Base-by-base conservation (phyloP, 441 rosid species). In the Raphanus hybrid region DNA sequence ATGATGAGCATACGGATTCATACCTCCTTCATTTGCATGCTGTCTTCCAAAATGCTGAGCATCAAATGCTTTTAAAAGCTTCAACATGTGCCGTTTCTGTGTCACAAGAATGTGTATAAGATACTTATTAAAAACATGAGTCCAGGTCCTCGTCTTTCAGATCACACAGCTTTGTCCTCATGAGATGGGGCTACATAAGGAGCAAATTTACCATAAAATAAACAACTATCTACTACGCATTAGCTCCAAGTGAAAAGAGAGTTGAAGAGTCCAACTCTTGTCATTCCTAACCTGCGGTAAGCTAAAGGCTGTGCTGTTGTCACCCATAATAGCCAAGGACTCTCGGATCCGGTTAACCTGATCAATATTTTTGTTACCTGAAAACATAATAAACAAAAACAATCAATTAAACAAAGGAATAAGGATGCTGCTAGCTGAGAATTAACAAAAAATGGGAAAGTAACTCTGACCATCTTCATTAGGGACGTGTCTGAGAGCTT, bases 281-380 rank as follows among this genome's bases (percentile, higher is more conserved):
- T 18, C 18, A n/a, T n/a, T n/a, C 16, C 90, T 75, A 88, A 96
- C 99, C 76, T 96, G 99, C 58, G 99, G 99, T 82, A 96, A 85
- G 85, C 99, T 96, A 82, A 93, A 96, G 48, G 97, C 98, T 2
- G 97, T 96, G 88, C 98, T 96, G 81, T 96, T 93, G 70, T 90
- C 93, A 75, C 99, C 99, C 99, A 96, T 96, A 62, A 91, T 70
- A 66, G 97, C 96, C 82, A 96, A 79, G 20, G 99, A 96, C 69
- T 96, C 93, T 64, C 99, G 90, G 71, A 96, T 96, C 81, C 89
- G 97, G 82, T 96, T 96, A 80, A 96, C 90, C 98, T 85, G 98
- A 75, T 90, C 89, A 72, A 96, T 91, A 82, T 96, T 93, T 86
- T 84, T 90, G 89, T 96, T 77, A 79, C 98, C 99, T 96, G 96